Percentiles rank a stretch among this genome's conserved stretches.
Conservation (phyloP, 179 eudicot genomes). For the Nepenthes alata region DNA sequence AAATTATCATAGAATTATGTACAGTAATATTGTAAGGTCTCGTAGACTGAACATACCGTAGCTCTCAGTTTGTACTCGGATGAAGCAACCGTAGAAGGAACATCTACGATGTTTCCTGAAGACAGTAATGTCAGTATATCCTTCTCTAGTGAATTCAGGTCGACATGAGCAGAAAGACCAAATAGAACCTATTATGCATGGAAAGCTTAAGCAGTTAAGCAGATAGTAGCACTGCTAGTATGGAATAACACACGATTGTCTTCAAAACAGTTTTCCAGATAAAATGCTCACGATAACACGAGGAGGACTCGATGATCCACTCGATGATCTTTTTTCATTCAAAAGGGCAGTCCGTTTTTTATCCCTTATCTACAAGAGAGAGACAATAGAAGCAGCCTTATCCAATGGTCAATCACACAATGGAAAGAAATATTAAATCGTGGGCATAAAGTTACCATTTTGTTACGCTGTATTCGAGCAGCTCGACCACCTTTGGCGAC, state of each 20-base stretch:
- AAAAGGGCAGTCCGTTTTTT: conserved; percentile 60
- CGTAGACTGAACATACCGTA: conserved; percentile 36
- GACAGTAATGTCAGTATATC: conserved; percentile 49
- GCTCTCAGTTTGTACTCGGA: conserved; percentile 66
- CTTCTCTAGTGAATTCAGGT: conserved; percentile 43
- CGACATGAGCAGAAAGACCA: conserved; percentile 59
- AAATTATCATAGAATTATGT: too few relatives aligned
- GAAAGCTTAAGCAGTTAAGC: conserved; percentile 5
- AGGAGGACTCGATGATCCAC: conserved; percentile 65
- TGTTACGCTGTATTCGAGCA: conserved; percentile 65
- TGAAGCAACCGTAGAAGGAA: conserved; percentile 49
- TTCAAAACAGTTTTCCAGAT: not conserved
- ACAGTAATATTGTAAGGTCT: not conserved
- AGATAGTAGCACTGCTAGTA: not conserved
- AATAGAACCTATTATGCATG: conserved; percentile 51
- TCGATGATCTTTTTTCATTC: conserved; percentile 62
- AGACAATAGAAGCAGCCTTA: not conserved
- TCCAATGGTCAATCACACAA: not conserved
- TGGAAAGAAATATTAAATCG: not conserved
- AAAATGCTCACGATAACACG: conserved; percentile 64
- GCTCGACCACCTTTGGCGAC: conserved; percentile 61
- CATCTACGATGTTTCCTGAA: conserved; percentile 18
- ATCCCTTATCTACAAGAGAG: conserved; percentile 42
- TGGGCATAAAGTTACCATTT: conserved; percentile 38
- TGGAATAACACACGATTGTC: not conserved